phyloP scores from a whole-genome alignment of 345 rosid species.

The Aquilaria yunnanensis region DNA sequence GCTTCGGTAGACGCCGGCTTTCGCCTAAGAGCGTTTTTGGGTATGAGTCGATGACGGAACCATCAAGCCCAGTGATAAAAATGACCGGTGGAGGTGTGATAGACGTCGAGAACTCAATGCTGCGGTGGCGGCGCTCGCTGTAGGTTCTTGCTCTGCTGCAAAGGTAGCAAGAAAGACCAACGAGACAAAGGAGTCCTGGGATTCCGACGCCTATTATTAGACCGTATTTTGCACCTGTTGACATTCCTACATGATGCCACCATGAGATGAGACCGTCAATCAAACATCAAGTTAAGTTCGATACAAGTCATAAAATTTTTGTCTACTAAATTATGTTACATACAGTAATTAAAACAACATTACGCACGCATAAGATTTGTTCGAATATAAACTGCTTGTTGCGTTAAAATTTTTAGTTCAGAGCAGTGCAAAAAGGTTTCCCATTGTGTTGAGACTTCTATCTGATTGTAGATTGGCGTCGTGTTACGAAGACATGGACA shows the following conservation, averaged over 20 bases:
- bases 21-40: conserved; percentile 45
- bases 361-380: too few species aligned
- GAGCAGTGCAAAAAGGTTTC: too few species aligned
- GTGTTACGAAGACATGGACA: too few species aligned
- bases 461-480: too few species aligned
- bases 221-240: conserved; percentile 43
- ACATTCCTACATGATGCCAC: conserved; percentile 15
- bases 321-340: too few species aligned
- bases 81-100: not conserved
- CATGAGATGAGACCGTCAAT: too few species aligned
- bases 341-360: too few species aligned
- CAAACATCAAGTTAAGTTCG: too few species aligned
- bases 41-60: conserved; percentile 39
- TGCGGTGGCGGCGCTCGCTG: conserved; percentile 1
- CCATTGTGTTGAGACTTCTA: too few species aligned
- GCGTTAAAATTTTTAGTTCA: too few species aligned
- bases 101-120: not conserved
- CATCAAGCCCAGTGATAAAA: conserved; percentile 27
- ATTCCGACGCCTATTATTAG: conserved; percentile 42
- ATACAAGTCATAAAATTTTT: too few species aligned
- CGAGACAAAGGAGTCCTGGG: conserved; percentile 35
- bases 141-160: conserved; percentile 12
- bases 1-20: conserved; percentile 44
- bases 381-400: too few species aligned
- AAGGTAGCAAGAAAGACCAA: conserved; percentile 25